A percentile compares a stretch with the other conserved stretches of the same genome.
These are phyloP conservation scores for Mycocentrospora acerina DNA, from an alignment of 2,329 filamentous ascomycete species.

Conservation along the genomic window DNA sequence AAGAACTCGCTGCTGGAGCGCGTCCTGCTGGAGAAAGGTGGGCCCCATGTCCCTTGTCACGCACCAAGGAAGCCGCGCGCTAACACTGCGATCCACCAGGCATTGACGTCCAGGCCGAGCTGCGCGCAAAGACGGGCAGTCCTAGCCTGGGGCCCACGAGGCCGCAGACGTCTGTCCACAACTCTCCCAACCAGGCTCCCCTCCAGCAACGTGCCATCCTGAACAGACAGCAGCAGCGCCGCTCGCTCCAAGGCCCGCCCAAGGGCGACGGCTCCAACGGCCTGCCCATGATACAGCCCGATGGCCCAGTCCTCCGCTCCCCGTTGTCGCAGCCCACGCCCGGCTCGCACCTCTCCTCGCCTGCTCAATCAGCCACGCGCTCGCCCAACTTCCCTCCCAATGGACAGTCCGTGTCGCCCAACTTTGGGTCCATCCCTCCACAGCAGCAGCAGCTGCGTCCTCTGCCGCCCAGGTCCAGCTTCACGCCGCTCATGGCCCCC, in stretches of 20 bases:
- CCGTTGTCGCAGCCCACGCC: constrained; percentile 80
- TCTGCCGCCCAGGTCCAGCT: constrained; percentile 52
- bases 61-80: constrained; percentile 8
- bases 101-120: constrained; percentile 95
- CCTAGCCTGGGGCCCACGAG: constrained; percentile 71
- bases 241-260: constrained; percentile 73
- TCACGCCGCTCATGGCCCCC: constrained; percentile 45
- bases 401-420: constrained; percentile 62
- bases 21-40: constrained; percentile 94
- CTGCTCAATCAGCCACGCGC: constrained; percentile 57
- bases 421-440: constrained; percentile 55
- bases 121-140: constrained; percentile 88
- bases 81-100: constrained; percentile 54
- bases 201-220: constrained; percentile 79
- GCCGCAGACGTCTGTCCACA: constrained; percentile 56
- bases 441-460: constrained; percentile 50
- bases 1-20: constrained; percentile 96
- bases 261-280: constrained; percentile 61
- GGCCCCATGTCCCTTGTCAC: constrained; percentile 6
- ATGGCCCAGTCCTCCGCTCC: constrained; percentile 55
- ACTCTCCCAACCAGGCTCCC: constrained; percentile 58
- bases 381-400: constrained; percentile 62
- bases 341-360: constrained; percentile 74
- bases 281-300: constrained; percentile 44
- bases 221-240: constrained; percentile 73